Percentiles rank a stretch among this genome's conserved stretches.
phyloP scores from a whole-genome alignment of 2,329 filamentous ascomycete genomes.

The Trichoderma sp. region DNA sequence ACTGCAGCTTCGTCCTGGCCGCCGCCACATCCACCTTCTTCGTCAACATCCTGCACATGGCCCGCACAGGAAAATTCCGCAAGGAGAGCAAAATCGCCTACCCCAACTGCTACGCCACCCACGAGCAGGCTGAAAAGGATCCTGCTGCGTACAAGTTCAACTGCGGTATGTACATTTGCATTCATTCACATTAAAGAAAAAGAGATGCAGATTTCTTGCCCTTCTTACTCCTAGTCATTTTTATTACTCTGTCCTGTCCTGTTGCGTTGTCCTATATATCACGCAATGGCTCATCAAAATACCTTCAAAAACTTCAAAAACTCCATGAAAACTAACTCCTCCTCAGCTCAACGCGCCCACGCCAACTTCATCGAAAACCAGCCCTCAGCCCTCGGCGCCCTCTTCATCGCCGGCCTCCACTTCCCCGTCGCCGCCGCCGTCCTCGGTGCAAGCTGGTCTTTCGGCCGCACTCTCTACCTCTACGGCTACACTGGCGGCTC shows the following conservation, averaged over 20 bases:
- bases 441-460: constrained; percentile 52
- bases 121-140: constrained; percentile 54
- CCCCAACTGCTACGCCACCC: constrained; percentile 54
- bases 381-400: constrained; percentile 47
- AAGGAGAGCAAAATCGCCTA: constrained; percentile 54
- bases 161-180: constrained; percentile 45
- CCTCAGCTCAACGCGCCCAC: constrained; percentile 57
- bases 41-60: constrained; percentile 52
- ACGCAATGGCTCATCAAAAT: neutral
- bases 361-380: constrained; percentile 63
- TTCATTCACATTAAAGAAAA: too few species aligned
- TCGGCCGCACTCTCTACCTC: constrained; percentile 53
- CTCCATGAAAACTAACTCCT: neutral
- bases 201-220: neutral
- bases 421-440: constrained; percentile 50
- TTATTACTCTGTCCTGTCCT: too few species aligned
- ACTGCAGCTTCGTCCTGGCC: constrained; percentile 57
- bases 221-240: neutral
- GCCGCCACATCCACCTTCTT: constrained; percentile 56
- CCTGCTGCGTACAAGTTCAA: constrained; percentile 58
- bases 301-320: neutral
- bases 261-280: neutral
- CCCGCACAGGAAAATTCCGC: constrained; percentile 48
- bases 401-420: constrained; percentile 55
- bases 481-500: constrained; percentile 48